phyloP scores from a whole-genome alignment of 1,284 basidiomycete species.

The Ceraceosorus guamensis region DNA sequence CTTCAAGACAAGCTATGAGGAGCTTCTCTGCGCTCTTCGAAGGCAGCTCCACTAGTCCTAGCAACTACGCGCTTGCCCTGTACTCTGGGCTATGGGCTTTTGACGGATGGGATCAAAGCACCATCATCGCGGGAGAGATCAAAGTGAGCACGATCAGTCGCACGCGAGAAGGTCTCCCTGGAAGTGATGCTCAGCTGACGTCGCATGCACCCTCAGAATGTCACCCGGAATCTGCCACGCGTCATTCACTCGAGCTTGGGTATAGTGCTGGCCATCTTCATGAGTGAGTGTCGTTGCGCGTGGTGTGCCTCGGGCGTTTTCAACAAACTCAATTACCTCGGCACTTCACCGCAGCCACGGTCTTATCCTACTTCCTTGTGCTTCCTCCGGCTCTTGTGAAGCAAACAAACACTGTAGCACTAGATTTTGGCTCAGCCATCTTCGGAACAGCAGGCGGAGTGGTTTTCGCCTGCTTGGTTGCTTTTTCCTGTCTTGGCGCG shows the following conservation, averaged over 20 bases:
- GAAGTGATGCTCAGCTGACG: background rate
- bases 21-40: conserved; percentile 56
- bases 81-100: conserved; percentile 95
- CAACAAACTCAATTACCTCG: background rate
- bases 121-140: conserved; percentile 87
- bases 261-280: conserved; percentile 68
- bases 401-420: conserved; percentile 72
- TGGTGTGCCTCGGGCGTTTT: background rate
- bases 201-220: too few species aligned
- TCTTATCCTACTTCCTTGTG: conserved; percentile 88
- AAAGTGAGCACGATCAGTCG: conserved; percentile 39
- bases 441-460: conserved; percentile 79
- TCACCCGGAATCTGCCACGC: conserved; percentile 79
- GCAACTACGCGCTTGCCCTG: conserved; percentile 80
- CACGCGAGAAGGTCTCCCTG: background rate
- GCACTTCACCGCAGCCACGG: conserved; percentile 59
- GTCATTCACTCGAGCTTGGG: conserved; percentile 82
- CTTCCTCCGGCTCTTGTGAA: conserved; percentile 60
- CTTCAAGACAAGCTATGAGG: conserved; percentile 21
- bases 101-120: conserved; percentile 76
- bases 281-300: background rate
- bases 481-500: conserved; percentile 64
- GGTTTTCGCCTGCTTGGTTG: conserved; percentile 80
- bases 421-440: conserved; percentile 78
- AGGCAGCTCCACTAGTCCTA: conserved; percentile 68